Percentiles rank a stretch among this genome's conserved stretches.
Conservation (phyloP, 768 basidiomycete species). For the Asterophora lycoperdoides region DNA sequence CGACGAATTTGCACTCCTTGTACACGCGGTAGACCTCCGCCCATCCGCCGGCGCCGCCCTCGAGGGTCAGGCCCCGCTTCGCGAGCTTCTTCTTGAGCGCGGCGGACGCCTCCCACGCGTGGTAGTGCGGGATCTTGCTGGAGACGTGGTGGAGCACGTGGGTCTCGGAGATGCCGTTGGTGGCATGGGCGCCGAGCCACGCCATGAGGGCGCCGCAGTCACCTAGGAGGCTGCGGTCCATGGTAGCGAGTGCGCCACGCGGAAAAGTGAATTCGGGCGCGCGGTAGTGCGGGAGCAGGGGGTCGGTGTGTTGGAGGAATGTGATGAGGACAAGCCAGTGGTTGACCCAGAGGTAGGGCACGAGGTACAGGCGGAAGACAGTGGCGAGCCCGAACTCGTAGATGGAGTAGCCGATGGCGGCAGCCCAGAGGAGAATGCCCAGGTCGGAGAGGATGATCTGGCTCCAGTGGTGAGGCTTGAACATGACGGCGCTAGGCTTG, state of each 20-base stretch:
- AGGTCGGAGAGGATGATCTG: conserved; percentile 82
- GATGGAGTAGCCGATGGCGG: conserved; percentile 50
- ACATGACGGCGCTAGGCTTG: conserved; percentile 75
- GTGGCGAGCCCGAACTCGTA: conserved; percentile 61
- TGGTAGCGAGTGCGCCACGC: conserved; percentile 87
- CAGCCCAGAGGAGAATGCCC: conserved; percentile 74
- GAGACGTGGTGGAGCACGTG: conserved; percentile 90
- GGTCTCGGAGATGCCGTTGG: conserved; percentile 92
- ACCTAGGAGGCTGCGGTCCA: conserved; percentile 80
- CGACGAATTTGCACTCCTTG: conserved; percentile 88
- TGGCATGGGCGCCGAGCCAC: conserved; percentile 80
- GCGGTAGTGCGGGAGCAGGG: conserved; percentile 90
- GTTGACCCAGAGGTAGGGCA: conserved; percentile 91
- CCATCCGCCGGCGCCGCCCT: conserved; percentile 78
- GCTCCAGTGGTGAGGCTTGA: conserved; percentile 69
- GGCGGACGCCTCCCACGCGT: conserved; percentile 88
- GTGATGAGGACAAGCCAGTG: conserved; percentile 97
- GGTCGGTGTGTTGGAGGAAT: conserved; percentile 98
- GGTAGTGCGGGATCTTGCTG: conserved; percentile 95
- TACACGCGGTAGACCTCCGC: conserved; percentile 74
- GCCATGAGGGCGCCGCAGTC: conserved; percentile 76
- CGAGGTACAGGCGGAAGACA: conserved; percentile 75
- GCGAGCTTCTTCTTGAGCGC: conserved; percentile 78
- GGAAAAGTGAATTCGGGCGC: conserved; percentile 86
- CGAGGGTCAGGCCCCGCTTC: conserved; percentile 54